phyloP scores from a whole-genome alignment of 352 stramenopile genomes.

The Lagenidium giganteum region DNA sequence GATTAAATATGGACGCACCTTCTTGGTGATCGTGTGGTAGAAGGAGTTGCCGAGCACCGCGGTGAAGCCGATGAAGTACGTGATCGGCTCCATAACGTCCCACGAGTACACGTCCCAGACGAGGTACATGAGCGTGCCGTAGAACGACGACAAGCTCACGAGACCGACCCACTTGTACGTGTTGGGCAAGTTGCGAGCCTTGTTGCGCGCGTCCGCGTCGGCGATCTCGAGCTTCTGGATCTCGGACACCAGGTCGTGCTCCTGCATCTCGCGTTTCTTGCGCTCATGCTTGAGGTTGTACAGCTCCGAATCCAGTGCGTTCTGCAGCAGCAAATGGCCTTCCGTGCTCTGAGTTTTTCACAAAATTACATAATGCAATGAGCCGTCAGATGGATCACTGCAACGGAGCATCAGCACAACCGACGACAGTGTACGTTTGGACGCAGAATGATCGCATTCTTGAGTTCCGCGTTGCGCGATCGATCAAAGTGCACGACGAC shows the following conservation, averaged over 20 bases:
- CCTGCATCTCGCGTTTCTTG: conserved; percentile 42
- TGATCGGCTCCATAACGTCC: conserved; percentile 89
- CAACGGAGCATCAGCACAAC: not conserved
- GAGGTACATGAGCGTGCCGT: conserved; percentile 69
- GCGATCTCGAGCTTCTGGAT: conserved; percentile 42
- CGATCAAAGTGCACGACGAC: conserved; percentile 72
- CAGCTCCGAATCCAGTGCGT: conserved; percentile 68
- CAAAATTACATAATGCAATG: not conserved
- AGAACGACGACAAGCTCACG: conserved; percentile 59
- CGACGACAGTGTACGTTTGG: conserved; percentile 39
- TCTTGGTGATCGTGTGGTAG: conserved; percentile 75
- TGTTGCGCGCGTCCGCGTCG: conserved; percentile 38
- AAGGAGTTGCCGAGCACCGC: conserved; percentile 77
- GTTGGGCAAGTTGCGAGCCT: conserved; percentile 52
- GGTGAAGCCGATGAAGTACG: conserved; percentile 89
- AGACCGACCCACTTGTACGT: conserved; percentile 66
- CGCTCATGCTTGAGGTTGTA: conserved; percentile 70
- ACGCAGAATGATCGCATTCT: conserved; percentile 61
- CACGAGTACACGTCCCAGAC: conserved; percentile 87
- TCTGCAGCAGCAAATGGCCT: conserved; percentile 60
- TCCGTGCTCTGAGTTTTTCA: conserved; percentile 44
- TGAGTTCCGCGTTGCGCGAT: conserved; percentile 57
- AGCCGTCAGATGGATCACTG: not conserved
- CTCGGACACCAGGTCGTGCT: conserved; percentile 34
- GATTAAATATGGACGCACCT: too few species aligned